A percentile compares a stretch with the other conserved stretches of the same genome.
These are phyloP conservation scores for Chaetomium sp. DNA, from an alignment of 2,329 filamentous ascomycete genomes.

Conservation along the genomic window DNA sequence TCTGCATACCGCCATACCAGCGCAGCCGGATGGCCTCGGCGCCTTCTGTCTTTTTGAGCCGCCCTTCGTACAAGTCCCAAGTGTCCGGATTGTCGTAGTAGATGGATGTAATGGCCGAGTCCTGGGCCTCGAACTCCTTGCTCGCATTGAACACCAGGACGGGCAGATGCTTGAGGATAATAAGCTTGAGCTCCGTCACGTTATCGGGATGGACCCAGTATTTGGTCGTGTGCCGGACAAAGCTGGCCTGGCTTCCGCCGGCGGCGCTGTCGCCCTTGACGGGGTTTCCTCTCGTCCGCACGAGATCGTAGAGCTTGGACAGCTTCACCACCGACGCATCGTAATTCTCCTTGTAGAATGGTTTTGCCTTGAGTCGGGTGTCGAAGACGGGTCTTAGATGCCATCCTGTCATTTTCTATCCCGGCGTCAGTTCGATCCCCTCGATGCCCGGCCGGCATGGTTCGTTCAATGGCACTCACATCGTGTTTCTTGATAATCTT, in stretches of 20 bases:
- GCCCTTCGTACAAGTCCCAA: conserved; percentile 92
- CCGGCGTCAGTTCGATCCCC: not conserved
- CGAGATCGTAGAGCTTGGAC: conserved; percentile 91
- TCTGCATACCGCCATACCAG: conserved; percentile 98
- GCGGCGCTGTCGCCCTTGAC: conserved; percentile 89
- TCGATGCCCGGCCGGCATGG: not conserved
- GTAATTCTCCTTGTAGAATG: conserved; percentile 99
- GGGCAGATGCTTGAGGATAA: conserved; percentile 95
- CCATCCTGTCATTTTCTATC: conserved; percentile 89
- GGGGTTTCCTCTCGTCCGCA: conserved; percentile 89
- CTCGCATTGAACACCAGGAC: conserved; percentile 96
- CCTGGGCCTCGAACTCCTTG: conserved; percentile 90
- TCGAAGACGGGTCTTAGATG: conserved; percentile 95
- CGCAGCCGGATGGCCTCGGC: conserved; percentile 93
- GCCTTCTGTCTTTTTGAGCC: conserved; percentile 95
- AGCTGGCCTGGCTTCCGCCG: conserved; percentile 90
- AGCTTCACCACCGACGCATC: conserved; percentile 93
- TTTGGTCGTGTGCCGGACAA: conserved; percentile 95
- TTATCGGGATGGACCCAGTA: conserved; percentile 99
- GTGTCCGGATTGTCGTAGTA: conserved; percentile 96
- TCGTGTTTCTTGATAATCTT: conserved; percentile 99
- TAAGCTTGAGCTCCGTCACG: conserved; percentile 95
- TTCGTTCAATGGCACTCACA: conserved; percentile 52
- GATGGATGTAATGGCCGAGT: conserved; percentile 95
- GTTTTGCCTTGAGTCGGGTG: conserved; percentile 88